Conservation (phyloP, 148 eudicot species). For the Diospyros lotus region DNA sequence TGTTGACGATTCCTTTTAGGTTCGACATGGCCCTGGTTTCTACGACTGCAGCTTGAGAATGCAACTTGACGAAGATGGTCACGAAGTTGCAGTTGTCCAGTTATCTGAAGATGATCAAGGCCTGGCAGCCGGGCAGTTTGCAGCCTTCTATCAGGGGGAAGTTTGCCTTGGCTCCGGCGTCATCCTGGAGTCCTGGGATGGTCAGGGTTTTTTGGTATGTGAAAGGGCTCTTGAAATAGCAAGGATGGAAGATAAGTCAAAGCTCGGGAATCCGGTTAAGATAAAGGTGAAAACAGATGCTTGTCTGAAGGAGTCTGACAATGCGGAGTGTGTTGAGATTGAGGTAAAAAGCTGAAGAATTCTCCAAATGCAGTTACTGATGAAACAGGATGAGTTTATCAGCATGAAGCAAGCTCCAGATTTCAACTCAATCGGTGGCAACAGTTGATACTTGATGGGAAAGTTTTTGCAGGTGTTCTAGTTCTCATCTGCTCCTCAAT, state of each 20-base stretch:
- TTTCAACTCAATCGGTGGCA: slow-evolving; percentile 31
- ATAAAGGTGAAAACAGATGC: slow-evolving; percentile 47
- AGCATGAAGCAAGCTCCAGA: slow-evolving; percentile 11
- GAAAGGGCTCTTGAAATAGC: slow-evolving; percentile 64
- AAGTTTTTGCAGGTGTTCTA: slow-evolving; percentile 23
- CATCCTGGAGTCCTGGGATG: slow-evolving; percentile 84
- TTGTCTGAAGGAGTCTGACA: slow-evolving; percentile 9
- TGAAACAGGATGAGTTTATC: slow-evolving; percentile 9
- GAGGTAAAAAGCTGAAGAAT: neutral
- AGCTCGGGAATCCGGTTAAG: slow-evolving; percentile 83
- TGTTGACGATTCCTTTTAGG: slow-evolving; percentile 34
- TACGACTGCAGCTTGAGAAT: slow-evolving; percentile 53
- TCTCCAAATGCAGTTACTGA: slow-evolving; percentile 1
- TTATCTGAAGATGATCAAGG: slow-evolving; percentile 93
- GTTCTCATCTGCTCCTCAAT: neutral
- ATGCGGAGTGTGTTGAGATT: neutral
- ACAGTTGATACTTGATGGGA: slow-evolving; percentile 19
- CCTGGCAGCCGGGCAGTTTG: slow-evolving; percentile 93
- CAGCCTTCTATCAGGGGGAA: slow-evolving; percentile 72
- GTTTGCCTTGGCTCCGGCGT: slow-evolving; percentile 87
- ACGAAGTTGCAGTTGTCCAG: slow-evolving; percentile 59
- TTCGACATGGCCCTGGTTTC: slow-evolving; percentile 88
- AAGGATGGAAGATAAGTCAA: slow-evolving; percentile 51
- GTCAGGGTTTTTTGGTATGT: slow-evolving; percentile 79
- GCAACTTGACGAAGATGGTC: slow-evolving; percentile 35